Evolutionary conservation across 2,329 filamentous ascomycete genomes (phyloP), one percentile per base, ranked within the genome.

Genomic region (Alternaria metachromatica): DNA sequence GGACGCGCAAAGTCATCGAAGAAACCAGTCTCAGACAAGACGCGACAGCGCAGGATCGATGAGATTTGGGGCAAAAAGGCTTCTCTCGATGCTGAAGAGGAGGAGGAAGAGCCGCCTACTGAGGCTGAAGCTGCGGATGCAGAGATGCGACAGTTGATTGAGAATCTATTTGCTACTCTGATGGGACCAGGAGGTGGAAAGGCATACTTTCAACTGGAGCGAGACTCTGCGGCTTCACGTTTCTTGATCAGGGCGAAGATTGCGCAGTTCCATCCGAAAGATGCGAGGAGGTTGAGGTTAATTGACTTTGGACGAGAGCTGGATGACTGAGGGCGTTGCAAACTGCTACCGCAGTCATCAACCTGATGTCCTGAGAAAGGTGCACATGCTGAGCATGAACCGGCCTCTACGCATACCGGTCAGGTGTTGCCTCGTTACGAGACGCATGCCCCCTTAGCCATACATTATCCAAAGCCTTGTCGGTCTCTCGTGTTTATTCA

Each of bases 171-270:
- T 58, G 81, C 82, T 37, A 81, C 81, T 5, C 64, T 81, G 54
- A 65, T 66, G 20, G 75, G 74, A 4, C 78, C 81, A 13, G 71
- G 76, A 18, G 72, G 73, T 20, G 75, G 76, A 9, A 80, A 80
- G 21, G 81, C 81, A 4, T 87, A 87, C 67, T 80, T 85, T 49
- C 77, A 82, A 25, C 71, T 87, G 18, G 72, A 81, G 26, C 78
- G 80, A 33, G 86, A 87, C 60, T 85, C 84, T 41, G 86, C 85
- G 13, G 83, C 83, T 15, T 83, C 84, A 7, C 79, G 86, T 46
- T 87, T 87, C 65, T 72, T 87, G 33, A 83, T 87, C 15, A 80
- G 84, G 68, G 84, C 84, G 11, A 87, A 86, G 71, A 82, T 87
- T 60, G 86, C 86, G 13, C 85, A 87, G 63, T 86, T 86, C 54